A percentile compares a stretch with the other conserved stretches of the same genome.
These are phyloP conservation scores for Carex sylvatica DNA, from an alignment of 202 grass and related monocot species.

Conservation along the genomic window DNA sequence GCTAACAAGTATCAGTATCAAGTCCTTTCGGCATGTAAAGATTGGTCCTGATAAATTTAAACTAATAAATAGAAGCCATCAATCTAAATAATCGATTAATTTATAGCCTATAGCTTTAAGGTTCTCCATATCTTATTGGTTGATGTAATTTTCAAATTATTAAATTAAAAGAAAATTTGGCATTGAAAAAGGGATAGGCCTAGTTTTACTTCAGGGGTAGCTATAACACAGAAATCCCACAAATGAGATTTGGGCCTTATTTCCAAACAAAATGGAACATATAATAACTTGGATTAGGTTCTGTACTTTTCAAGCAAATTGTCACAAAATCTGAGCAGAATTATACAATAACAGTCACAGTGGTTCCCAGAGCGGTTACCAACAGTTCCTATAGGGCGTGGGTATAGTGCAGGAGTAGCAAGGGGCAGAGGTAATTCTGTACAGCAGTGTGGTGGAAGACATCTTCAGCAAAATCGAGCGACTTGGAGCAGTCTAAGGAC, in stretches of 20 bases:
- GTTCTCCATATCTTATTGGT: background rate
- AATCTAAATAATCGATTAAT: background rate
- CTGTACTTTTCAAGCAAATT: background rate
- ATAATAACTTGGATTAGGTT: background rate
- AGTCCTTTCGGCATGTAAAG: background rate
- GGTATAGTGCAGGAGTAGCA: too few relatives aligned
- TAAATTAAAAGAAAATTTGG: background rate
- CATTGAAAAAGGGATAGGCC: background rate
- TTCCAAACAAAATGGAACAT: background rate
- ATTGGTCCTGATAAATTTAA: background rate
- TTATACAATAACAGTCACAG: background rate
- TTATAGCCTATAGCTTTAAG: background rate
- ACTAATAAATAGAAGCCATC: background rate
- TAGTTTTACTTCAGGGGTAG: background rate
- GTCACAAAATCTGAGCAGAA: too few relatives aligned
- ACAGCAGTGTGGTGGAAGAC: too few relatives aligned
- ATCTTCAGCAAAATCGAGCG: too few relatives aligned
- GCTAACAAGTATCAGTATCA: background rate
- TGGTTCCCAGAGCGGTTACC: too few relatives aligned
- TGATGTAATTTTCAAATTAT: background rate
- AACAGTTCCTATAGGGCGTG: too few relatives aligned
- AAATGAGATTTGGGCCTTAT: slow-evolving; percentile 1
- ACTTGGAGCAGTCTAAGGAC: too few relatives aligned
- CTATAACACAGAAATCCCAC: background rate
- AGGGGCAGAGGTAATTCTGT: too few relatives aligned